Percentiles rank a stretch among this genome's conserved stretches.
Evolutionary conservation across 768 basidiomycete species (phyloP).

Genomic region (Kockovaella imperatae): DNA sequence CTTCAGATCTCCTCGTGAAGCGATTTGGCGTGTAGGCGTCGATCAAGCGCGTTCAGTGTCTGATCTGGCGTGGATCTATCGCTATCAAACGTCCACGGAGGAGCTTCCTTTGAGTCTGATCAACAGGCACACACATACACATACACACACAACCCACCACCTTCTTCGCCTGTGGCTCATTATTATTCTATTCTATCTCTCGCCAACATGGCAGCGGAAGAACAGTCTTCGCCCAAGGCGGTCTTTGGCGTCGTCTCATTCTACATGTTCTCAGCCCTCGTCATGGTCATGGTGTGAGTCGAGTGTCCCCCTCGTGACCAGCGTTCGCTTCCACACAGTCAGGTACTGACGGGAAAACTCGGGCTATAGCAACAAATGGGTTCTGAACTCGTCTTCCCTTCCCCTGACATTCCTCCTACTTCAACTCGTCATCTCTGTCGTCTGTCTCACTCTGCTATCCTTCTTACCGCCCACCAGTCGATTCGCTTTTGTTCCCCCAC

Average conservation of each 20-base stretch:
- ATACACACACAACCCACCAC: too few species aligned
- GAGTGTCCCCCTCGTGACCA: too few species aligned
- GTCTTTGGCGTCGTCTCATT: conserved; percentile 67
- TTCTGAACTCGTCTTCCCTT: conserved; percentile 17
- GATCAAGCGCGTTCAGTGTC: too few species aligned
- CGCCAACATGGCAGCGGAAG: not conserved
- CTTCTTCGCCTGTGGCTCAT: too few species aligned
- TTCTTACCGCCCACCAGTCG: conserved; percentile 4
- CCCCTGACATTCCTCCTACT: conserved; percentile 21
- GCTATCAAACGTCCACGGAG: too few species aligned
- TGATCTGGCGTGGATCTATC: too few species aligned
- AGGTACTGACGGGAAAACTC: not conserved
- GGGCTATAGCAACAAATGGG: conserved; percentile 21
- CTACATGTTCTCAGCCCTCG: conserved; percentile 68
- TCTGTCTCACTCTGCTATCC: conserved; percentile 8
- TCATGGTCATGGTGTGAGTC: conserved; percentile 50
- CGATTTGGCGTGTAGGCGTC: too few species aligned
- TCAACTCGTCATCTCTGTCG: conserved; percentile 15
- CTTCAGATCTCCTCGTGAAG: too few species aligned
- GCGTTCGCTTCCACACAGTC: not conserved
- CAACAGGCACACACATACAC: too few species aligned
- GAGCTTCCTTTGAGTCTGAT: too few species aligned
- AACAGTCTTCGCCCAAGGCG: conserved; percentile 4
- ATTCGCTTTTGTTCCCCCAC: conserved; percentile 12
- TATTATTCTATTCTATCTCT: too few species aligned